Conservation (phyloP, 768 basidiomycete genomes). For the Mycena filopes region DNA sequence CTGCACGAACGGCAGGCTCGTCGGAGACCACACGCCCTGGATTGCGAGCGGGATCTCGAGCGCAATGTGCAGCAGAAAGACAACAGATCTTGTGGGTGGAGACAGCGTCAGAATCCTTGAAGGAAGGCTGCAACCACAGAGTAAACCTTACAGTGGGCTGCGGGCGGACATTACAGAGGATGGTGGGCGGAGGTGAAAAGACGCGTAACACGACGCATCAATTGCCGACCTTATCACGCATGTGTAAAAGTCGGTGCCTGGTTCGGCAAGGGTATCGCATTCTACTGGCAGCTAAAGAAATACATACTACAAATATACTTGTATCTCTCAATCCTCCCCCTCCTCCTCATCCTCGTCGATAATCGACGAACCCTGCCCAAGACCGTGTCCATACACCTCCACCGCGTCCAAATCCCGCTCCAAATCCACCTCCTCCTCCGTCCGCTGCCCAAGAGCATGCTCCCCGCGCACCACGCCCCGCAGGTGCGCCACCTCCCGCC, state of each 20-base stretch:
- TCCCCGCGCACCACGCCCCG: constrained; percentile 50
- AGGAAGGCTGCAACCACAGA: background rate
- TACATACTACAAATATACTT: constrained; percentile 9
- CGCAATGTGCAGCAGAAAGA: constrained; percentile 85
- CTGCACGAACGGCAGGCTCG: constrained; percentile 76
- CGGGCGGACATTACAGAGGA: constrained; percentile 32
- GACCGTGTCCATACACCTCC: constrained; percentile 45
- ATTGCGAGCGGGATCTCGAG: constrained; percentile 82
- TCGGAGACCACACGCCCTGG: constrained; percentile 76
- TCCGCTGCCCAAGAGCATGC: constrained; percentile 42
- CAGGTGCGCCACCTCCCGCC: constrained; percentile 73
- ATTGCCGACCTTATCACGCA: constrained; percentile 17
- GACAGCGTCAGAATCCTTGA: background rate
- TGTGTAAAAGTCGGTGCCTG: background rate
- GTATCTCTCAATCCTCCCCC: constrained; percentile 13
- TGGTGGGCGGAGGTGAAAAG: background rate
- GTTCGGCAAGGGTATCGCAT: background rate
- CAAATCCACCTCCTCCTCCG: constrained; percentile 59
- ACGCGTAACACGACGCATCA: background rate
- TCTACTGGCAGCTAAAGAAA: constrained; percentile 12
- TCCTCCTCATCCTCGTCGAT: constrained; percentile 22
- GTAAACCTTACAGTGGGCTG: constrained; percentile 54
- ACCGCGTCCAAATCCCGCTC: constrained; percentile 70
- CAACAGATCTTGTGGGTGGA: constrained; percentile 58
- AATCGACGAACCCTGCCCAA: constrained; percentile 24